These are phyloP conservation scores for Aspergillaceae sp. DNA, from an alignment of 2,329 filamentous ascomycete genomes.

Conservation along the genomic window DNA sequence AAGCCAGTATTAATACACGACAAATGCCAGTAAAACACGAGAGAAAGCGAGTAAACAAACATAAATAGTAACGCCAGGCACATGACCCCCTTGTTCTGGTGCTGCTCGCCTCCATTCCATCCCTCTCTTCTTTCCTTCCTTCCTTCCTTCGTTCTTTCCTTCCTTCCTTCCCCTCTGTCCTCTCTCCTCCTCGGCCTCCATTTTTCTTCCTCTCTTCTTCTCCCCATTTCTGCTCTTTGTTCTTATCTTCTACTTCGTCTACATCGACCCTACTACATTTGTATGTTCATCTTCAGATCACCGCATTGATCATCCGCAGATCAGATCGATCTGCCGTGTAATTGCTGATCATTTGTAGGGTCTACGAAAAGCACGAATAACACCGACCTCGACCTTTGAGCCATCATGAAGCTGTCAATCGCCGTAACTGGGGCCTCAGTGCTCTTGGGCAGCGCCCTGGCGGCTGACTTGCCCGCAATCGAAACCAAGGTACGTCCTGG, in stretches of 20 bases:
- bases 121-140: constrained; percentile 5
- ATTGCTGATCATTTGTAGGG: background rate
- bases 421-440: constrained; percentile 45
- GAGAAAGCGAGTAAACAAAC: no score
- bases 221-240: constrained; percentile 1
- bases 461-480: constrained; percentile 49
- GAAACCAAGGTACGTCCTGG: constrained; percentile 51
- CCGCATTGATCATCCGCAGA: constrained; percentile 7
- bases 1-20: no score
- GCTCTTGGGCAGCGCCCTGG: constrained; percentile 39
- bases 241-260: background rate
- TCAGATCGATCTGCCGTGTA: background rate
- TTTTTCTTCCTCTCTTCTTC: constrained; percentile 1
- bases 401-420: constrained; percentile 48
- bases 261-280: background rate
- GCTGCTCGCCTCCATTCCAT: background rate
- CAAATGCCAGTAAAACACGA: no score
- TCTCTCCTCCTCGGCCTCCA: constrained; percentile 7
- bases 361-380: background rate
- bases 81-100: no score
- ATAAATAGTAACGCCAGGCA: no score
- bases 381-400: background rate
- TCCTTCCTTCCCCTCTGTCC: constrained; percentile 6
- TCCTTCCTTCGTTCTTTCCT: constrained; percentile 6
- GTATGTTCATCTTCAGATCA: constrained; percentile 5